Evolutionary conservation across 148 eudicot genomes (phyloP), one percentile per base, ranked within the genome.

Genomic region (Rhododendron griersonianum): DNA sequence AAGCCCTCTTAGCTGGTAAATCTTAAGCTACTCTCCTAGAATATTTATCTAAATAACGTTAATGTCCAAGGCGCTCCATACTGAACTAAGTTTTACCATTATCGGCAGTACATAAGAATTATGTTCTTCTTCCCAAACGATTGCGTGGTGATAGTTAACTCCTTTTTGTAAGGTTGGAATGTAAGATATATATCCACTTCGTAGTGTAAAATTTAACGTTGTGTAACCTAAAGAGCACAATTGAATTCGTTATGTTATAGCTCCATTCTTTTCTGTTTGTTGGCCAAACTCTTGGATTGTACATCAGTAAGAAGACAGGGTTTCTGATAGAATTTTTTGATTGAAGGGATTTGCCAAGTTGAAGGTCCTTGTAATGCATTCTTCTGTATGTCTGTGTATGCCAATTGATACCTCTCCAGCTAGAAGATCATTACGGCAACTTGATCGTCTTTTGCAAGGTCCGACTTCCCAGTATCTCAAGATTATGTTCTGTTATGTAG

Each of bases 1-100:
- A 96, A 96, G 89, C 94, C 99, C 53, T 93, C 90, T 55, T 96
- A 92, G 85, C 71, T 82, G 87, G 92, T 88, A 86, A 87, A 78
- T 71, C 39, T 76, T 53, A 51, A 69, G 69, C 78, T 59, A 80
- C 76, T 78, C 35, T 50, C 3, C 21, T 15, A 7, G 47, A 48
- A 84, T 9, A 19, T 8, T 15, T 48, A 48, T 15, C 33, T 11
- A 30, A 13, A 71, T 28, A 71, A 28, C 45, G 1, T 83, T 11
- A 41, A 30, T 83, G 33, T 83, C 53, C 21, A 13, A 21, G 25
- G 57, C 1, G 77, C 33, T 61, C 47, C 5, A 1, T 41, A n/a
- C 37, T 59, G 51, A 63, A 10, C 47, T 35, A 18, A 57, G 47
- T 37, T 81, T 51, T 51, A 2, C 33, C 33, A 50, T 33, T 35